A percentile compares a stretch with the other conserved stretches of the same genome.
Conservation (phyloP, 2,329 filamentous ascomycete genomes). For the Paraconiothyrium sp. region DNA sequence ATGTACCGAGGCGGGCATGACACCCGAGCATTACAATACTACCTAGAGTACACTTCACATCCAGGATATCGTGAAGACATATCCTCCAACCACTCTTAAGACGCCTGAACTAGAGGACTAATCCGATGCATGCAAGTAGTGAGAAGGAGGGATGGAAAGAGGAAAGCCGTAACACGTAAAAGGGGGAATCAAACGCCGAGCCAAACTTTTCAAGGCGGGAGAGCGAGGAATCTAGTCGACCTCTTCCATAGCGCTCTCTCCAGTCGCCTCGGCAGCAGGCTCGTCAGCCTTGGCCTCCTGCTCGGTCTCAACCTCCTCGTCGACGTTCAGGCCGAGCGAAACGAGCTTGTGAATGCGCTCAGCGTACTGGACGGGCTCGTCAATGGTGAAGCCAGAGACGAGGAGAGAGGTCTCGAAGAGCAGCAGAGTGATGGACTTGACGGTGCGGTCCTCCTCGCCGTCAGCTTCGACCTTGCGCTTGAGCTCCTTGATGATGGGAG, state of each 20-base stretch:
- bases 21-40: conserved; percentile 32
- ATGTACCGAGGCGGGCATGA: conserved; percentile 27
- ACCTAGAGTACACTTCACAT: conserved; percentile 44
- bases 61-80: conserved; percentile 45
- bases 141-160: conserved; percentile 36
- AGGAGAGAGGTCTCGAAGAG: conserved; percentile 99
- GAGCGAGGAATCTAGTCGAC: conserved; percentile 76
- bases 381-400: conserved; percentile 99
- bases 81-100: conserved; percentile 46
- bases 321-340: conserved; percentile 95
- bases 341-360: conserved; percentile 99
- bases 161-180: conserved; percentile 49
- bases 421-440: conserved; percentile 98
- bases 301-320: conserved; percentile 83
- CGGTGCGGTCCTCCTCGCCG: conserved; percentile 97
- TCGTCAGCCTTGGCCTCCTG: conserved; percentile 67
- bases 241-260: conserved; percentile 99
- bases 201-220: conserved; percentile 47
- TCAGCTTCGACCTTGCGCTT: conserved; percentile 99
- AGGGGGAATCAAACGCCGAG: conserved; percentile 50
- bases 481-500: conserved; percentile 96
- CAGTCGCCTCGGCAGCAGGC: conserved; percentile 70
- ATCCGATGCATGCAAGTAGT: conserved; percentile 46
- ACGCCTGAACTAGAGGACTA: conserved; percentile 44
- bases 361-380: conserved; percentile 96